Evolutionary conservation across 768 basidiomycete genomes (phyloP).

Genomic region (Royoungia palumana): DNA sequence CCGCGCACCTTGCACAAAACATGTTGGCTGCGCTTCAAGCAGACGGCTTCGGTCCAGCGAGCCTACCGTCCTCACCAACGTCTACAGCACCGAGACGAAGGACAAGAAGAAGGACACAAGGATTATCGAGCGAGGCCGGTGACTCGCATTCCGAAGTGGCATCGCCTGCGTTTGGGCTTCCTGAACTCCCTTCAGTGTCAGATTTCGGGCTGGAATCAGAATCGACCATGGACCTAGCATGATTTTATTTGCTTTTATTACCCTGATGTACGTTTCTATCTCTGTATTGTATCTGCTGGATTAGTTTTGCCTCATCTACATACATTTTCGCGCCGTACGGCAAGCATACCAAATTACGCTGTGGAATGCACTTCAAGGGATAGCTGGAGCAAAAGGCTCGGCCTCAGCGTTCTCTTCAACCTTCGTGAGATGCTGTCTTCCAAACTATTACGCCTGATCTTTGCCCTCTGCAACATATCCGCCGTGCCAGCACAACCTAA

Average conservation of each 20-base stretch:
- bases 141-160: slow-evolving; percentile 27
- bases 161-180: slow-evolving; percentile 24
- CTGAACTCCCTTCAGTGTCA: slow-evolving; percentile 26
- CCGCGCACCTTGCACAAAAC: slow-evolving; percentile 60
- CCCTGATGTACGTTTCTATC: slow-evolving; percentile 26
- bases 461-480: slow-evolving; percentile 36
- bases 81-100: slow-evolving; percentile 30
- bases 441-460: slow-evolving; percentile 17
- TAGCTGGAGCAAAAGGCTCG: not conserved
- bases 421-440: slow-evolving; percentile 14
- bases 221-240: slow-evolving; percentile 22
- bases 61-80: slow-evolving; percentile 49
- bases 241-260: slow-evolving; percentile 25
- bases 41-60: slow-evolving; percentile 52
- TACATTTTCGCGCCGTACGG: slow-evolving; percentile 4
- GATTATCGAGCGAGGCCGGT: slow-evolving; percentile 35
- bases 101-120: slow-evolving; percentile 28
- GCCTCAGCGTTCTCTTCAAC: not conserved
- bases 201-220: slow-evolving; percentile 29
- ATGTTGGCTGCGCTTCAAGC: slow-evolving; percentile 75
- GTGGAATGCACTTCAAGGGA: slow-evolving; percentile 14
- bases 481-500: slow-evolving; percentile 46
- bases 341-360: slow-evolving; percentile 21
- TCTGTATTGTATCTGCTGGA: slow-evolving; percentile 34
- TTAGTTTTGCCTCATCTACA: slow-evolving; percentile 23